Evolutionary conservation across 2,329 filamentous ascomycete genomes (phyloP).

Genomic region (Colletotrichum gloeosporioides): DNA sequence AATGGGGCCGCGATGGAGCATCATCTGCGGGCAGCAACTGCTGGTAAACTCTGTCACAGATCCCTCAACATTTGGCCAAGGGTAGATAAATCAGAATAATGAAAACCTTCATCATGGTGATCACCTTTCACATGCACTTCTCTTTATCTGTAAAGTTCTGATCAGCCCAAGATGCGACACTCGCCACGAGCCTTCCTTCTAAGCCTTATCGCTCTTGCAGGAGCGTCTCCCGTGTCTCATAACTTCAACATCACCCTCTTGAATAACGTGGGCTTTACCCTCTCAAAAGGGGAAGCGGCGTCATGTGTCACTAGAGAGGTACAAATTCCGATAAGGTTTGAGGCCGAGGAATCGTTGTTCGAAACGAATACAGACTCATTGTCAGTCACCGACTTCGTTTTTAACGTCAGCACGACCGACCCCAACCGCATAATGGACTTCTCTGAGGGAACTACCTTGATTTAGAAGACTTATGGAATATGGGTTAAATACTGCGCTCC

Average conservation of each 20-base stretch:
- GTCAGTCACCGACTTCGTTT: not conserved
- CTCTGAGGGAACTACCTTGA: not conserved
- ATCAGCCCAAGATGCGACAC: not conserved
- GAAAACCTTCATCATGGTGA: not conserved
- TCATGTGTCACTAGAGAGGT: not conserved
- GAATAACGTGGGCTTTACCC: fast-evolving
- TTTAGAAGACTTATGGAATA: not conserved
- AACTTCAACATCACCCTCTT: not conserved
- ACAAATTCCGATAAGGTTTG: not conserved
- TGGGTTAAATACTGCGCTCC: not conserved
- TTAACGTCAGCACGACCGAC: not conserved
- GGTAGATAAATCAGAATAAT: fast-evolving
- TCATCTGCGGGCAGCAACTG: not conserved
- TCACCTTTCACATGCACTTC: not conserved
- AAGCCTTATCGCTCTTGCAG: not conserved
- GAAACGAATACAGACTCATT: not conserved
- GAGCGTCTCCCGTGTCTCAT: not conserved
- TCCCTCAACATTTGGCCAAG: not conserved
- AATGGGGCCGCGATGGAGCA: not conserved
- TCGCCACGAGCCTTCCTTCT: not conserved
- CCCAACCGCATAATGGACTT: not conserved
- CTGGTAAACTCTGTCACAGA: not conserved
- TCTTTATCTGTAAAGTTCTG: fast-evolving
- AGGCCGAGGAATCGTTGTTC: not conserved
- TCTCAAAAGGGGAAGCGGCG: not conserved